Evolutionary conservation across 768 basidiomycete species (phyloP), one percentile per base, ranked within the genome.

Genomic region (Suillus hirtellus): DNA sequence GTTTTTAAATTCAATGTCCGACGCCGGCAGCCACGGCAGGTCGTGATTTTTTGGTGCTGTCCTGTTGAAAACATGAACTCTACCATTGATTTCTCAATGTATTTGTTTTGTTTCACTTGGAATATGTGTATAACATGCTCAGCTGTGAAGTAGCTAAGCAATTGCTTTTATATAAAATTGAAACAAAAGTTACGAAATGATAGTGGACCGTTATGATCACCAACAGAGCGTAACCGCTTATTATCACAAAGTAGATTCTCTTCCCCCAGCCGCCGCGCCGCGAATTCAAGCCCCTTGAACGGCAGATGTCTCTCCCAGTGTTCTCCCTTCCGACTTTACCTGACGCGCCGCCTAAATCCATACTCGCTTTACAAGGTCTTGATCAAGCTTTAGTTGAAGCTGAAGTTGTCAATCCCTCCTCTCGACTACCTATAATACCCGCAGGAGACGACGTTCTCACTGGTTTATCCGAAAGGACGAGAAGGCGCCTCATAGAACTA

Each of bases 361-460:
- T 80, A n/a, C 85, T 95, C 21, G 88, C 88, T 10, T 76, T 89
- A 38, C 92, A 93, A 73, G 92, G 93, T 14, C 79, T 95, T 15
- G 92, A 95, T 73, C 80, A 82, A 69, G 90, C 88, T 31, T 76
- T 95, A 5, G 72, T 89, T 11, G 82, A 83, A 60, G 93, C 93
- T 4, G 85, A 89, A 66, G 66, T 91, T 12, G 84, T 96, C 17
- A 80, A 90, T 60, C 83, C 92, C 19, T 67, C 79, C 1, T 74
- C 73, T 4, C 71, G 79, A 2, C 68, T 83, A 3, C 75, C 82
- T 17, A 80, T 92, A 24, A 78, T 81, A 0, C 63, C 67, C 27
- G 66, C 74, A 6, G 71, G 67, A 5, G 74, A 75, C 31, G 78
- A 80, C 52, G 75, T 77, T n/a, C 77, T 70, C 31, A 82, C 79